A percentile compares a stretch with the other conserved stretches of the same genome.
phyloP scores from a whole-genome alignment of 352 stramenopile species.

The Phytophthora parvispora region DNA sequence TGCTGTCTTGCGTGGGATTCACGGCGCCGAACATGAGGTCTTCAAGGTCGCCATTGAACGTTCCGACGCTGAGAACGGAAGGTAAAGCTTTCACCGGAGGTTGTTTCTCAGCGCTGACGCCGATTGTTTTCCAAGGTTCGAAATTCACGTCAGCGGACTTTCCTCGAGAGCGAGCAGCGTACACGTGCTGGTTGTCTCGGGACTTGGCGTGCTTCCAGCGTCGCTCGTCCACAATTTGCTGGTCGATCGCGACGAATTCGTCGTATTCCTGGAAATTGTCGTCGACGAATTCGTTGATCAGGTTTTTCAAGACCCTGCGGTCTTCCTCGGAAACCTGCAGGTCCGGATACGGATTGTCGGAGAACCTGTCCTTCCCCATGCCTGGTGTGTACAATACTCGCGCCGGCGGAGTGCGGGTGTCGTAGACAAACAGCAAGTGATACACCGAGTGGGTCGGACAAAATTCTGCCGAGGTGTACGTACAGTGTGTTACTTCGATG shows the following conservation, averaged over 20 bases:
- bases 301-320: conserved; percentile 14
- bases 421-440: not conserved
- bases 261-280: conserved; percentile 47
- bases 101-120: not conserved
- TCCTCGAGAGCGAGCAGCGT: conserved; percentile 3
- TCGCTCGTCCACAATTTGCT: conserved; percentile 20
- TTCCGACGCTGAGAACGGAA: conserved; percentile 36
- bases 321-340: conserved; percentile 22
- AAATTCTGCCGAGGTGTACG: not conserved
- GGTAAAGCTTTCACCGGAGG: conserved; percentile 6
- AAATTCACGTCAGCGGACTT: not conserved
- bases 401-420: not conserved
- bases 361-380: conserved; percentile 30
- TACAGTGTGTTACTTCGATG: not conserved
- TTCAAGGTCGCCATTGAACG: conserved; percentile 33
- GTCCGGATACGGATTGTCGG: conserved; percentile 20
- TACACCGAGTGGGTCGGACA: not conserved
- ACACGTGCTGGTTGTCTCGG: conserved; percentile 27
- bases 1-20: conserved; percentile 37
- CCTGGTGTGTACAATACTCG: too few species aligned
- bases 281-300: conserved; percentile 25
- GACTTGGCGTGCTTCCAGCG: conserved; percentile 30
- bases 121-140: not conserved
- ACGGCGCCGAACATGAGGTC: conserved; percentile 47
- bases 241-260: conserved; percentile 28